Evolutionary conservation across 2,329 filamentous ascomycete species (phyloP).

Genomic region (Monosporascus sp.): DNA sequence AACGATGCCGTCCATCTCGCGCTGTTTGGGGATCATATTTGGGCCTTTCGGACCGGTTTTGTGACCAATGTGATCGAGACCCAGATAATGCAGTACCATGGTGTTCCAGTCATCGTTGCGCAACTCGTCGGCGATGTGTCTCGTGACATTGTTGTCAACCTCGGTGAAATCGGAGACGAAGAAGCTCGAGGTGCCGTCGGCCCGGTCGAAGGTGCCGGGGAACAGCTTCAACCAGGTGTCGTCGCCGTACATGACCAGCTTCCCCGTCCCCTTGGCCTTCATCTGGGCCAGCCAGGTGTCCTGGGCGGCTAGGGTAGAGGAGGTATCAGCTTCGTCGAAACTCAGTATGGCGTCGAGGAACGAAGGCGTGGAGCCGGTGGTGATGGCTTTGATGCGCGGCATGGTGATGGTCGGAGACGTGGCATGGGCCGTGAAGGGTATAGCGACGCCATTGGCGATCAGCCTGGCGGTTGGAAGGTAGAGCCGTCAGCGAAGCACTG

Average conservation of each 20-base stretch:
- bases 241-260: conserved; percentile 91
- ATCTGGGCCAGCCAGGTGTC: conserved; percentile 97
- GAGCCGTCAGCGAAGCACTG: not conserved
- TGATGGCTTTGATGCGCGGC: conserved; percentile 95
- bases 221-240: conserved; percentile 99
- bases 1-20: conserved; percentile 87
- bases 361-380: conserved; percentile 94
- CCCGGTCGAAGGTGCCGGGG: conserved; percentile 77
- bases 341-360: conserved; percentile 97
- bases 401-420: conserved; percentile 97
- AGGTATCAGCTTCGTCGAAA: conserved; percentile 89
- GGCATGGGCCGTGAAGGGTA: conserved; percentile 93
- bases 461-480: conserved; percentile 48
- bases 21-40: conserved; percentile 89
- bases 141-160: conserved; percentile 95
- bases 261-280: conserved; percentile 65
- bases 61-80: conserved; percentile 94
- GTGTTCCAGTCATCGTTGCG: conserved; percentile 78
- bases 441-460: conserved; percentile 74
- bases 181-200: conserved; percentile 94
- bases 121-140: conserved; percentile 77
- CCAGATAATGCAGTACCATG: conserved; percentile 92
- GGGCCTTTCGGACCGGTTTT: conserved; percentile 85
- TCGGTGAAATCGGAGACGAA: conserved; percentile 98
- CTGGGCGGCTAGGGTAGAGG: conserved; percentile 79